phyloP scores from a whole-genome alignment of 169 alveolate species.

The Toxoplasma gondii region DNA sequence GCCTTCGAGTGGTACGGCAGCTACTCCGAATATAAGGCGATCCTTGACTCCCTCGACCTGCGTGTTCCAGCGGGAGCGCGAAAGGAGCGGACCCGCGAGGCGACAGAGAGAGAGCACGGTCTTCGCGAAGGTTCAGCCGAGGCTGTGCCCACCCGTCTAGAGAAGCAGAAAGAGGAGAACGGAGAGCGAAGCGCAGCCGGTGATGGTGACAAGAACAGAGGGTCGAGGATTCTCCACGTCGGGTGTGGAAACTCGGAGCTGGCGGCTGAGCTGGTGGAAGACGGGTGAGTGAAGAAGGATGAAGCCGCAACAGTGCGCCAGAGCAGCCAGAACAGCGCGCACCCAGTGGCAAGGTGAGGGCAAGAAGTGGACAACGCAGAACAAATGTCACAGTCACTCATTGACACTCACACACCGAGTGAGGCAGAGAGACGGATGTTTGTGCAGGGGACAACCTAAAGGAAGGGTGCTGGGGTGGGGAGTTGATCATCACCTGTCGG shows the following conservation, averaged over 20 bases:
- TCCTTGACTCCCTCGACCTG: background rate
- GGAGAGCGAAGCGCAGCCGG: background rate
- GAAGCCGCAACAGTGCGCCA: too few relatives aligned
- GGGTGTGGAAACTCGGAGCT: constrained; percentile 11
- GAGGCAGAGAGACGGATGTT: too few relatives aligned
- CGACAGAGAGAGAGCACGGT: background rate
- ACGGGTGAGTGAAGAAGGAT: background rate
- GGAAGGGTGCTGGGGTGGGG: too few relatives aligned
- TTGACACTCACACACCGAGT: too few relatives aligned
- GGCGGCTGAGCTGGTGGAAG: background rate
- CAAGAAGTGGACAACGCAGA: too few relatives aligned
- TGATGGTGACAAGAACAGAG: background rate
- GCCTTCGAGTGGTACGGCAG: constrained; percentile 21
- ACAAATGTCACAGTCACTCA: too few relatives aligned
- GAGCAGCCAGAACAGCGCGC: too few relatives aligned
- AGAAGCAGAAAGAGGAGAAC: background rate
- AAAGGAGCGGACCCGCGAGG: background rate
- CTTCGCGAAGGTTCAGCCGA: too few relatives aligned
- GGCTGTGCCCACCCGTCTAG: background rate
- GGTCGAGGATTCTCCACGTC: background rate
- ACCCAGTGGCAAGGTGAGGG: too few relatives aligned
- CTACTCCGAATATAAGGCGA: background rate
- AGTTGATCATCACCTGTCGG: too few relatives aligned
- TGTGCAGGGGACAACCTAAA: too few relatives aligned
- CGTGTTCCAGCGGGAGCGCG: background rate